phyloP scores from a whole-genome alignment of 2,329 filamentous ascomycete species.

The Amphichorda felina region DNA sequence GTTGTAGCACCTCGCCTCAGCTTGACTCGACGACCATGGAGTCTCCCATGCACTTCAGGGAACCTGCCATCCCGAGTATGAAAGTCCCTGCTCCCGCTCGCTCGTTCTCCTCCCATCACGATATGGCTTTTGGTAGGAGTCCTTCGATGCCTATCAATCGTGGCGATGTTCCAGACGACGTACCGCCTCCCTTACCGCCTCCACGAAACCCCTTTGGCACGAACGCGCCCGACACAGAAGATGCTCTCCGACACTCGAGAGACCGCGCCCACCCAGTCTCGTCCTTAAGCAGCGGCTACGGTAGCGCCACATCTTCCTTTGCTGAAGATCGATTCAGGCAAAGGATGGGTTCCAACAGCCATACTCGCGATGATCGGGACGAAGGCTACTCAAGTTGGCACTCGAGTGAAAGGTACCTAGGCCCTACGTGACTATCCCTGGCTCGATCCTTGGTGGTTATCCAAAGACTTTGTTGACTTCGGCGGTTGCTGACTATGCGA shows the following conservation, averaged over 20 bases:
- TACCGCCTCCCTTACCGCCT: conserved; percentile 34
- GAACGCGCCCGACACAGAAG: conserved; percentile 16
- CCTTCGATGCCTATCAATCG: conserved; percentile 31
- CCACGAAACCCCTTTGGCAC: conserved; percentile 23
- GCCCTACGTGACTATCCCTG: neutral
- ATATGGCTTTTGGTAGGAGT: conserved; percentile 19
- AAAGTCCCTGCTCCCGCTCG: conserved; percentile 16
- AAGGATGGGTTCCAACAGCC: conserved; percentile 13
- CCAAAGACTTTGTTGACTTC: neutral
- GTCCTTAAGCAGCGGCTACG: conserved; percentile 22
- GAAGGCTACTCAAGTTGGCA: conserved; percentile 32
- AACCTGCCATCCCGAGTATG: conserved; percentile 23
- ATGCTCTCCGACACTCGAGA: conserved; percentile 15
- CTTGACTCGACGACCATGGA: conserved; percentile 18
- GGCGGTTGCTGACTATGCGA: conserved; percentile 2
- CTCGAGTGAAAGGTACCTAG: conserved; percentile 22
- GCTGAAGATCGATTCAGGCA: conserved; percentile 21
- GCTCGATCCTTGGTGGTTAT: neutral
- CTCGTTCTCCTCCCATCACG: conserved; percentile 17
- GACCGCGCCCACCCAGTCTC: conserved; percentile 10
- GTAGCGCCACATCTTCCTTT: conserved; percentile 20
- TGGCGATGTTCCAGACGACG: conserved; percentile 16
- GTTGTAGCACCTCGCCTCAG: conserved; percentile 11
- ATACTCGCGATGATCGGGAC: conserved; percentile 17
- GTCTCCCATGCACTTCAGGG: conserved; percentile 22